Evolutionary conservation across 2,329 filamentous ascomycete genomes (phyloP).

Genomic region (Hirsutella rhossiliensis): DNA sequence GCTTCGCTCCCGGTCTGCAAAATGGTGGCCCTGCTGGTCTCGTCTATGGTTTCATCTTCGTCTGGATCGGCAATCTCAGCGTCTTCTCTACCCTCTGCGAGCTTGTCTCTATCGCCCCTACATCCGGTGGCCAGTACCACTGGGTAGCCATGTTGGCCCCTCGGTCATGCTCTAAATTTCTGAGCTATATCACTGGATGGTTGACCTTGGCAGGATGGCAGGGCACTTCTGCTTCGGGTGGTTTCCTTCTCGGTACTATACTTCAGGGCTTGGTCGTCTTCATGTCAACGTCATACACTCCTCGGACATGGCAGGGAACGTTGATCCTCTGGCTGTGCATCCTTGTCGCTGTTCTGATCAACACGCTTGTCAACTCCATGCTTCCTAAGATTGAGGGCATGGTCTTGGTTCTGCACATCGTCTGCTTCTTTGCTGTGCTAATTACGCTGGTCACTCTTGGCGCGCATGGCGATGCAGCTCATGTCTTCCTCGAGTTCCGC

Average conservation of each 20-base stretch:
- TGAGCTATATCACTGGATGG: slow-evolving; percentile 41
- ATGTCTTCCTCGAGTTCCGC: slow-evolving; percentile 31
- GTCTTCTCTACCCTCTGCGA: slow-evolving; percentile 27
- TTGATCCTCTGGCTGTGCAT: slow-evolving; percentile 36
- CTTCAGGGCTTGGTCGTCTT: slow-evolving; percentile 31
- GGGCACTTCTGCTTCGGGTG: slow-evolving; percentile 18
- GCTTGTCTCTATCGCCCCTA: slow-evolving; percentile 33
- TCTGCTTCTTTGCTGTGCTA: slow-evolving; percentile 20
- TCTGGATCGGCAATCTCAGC: slow-evolving; percentile 32
- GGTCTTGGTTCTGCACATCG: slow-evolving; percentile 35
- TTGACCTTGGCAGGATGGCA: slow-evolving; percentile 37
- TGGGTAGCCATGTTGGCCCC: slow-evolving; percentile 44
- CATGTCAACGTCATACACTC: slow-evolving; percentile 6
- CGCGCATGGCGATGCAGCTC: slow-evolving; percentile 15
- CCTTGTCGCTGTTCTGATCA: slow-evolving; percentile 33
- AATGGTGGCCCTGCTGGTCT: slow-evolving; percentile 41
- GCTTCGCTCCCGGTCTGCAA: slow-evolving; percentile 15
- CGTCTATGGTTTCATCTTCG: slow-evolving; percentile 37
- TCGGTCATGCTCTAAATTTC: slow-evolving; percentile 31
- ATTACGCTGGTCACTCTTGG: slow-evolving; percentile 18
- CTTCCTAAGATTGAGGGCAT: slow-evolving; percentile 38
- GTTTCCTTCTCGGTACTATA: slow-evolving; percentile 32
- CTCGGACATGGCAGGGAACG: slow-evolving; percentile 33
- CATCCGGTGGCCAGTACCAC: slow-evolving; percentile 47
- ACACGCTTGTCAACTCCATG: slow-evolving; percentile 30